Percentiles rank a stretch among this genome's conserved stretches.
Conservation (phyloP, 2,329 filamentous ascomycete species). For the Alternaria brassicae region DNA sequence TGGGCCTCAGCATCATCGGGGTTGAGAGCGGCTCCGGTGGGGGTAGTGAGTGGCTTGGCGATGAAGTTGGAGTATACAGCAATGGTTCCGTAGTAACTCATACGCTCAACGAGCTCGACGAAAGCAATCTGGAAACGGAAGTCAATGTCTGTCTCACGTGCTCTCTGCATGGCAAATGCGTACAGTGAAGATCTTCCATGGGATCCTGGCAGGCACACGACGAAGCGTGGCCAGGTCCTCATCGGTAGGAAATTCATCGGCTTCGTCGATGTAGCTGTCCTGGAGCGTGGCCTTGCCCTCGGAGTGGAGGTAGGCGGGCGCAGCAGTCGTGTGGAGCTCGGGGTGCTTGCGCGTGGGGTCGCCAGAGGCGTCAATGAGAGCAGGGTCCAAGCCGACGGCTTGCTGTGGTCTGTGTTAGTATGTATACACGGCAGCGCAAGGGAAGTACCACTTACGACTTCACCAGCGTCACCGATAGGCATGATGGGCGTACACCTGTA, state of each 20-base stretch:
- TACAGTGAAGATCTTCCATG: conserved; percentile 41
- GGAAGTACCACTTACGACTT: conserved; percentile 26
- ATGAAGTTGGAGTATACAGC: conserved; percentile 52
- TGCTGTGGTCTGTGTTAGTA: conserved; percentile 28
- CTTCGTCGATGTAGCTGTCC: conserved; percentile 37
- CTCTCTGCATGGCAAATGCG: background rate
- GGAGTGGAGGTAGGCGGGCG: conserved; percentile 40
- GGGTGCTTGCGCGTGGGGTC: conserved; percentile 46
- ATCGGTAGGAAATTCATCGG: conserved; percentile 40
- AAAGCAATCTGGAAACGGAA: conserved; percentile 40
- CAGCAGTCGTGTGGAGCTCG: conserved; percentile 28
- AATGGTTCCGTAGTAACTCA: conserved; percentile 50
- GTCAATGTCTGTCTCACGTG: conserved; percentile 6
- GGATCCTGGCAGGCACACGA: conserved; percentile 45
- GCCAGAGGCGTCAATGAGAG: conserved; percentile 43
- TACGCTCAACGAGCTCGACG: conserved; percentile 49
- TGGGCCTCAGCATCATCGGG: conserved; percentile 39
- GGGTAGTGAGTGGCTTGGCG: conserved; percentile 34
- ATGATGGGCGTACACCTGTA: conserved; percentile 28
- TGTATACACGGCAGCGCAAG: background rate
- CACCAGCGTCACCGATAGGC: conserved; percentile 36
- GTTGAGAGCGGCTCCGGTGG: conserved; percentile 40
- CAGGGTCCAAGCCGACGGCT: conserved; percentile 43
- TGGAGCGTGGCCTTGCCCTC: conserved; percentile 51
- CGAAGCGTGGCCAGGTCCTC: conserved; percentile 48